Percentiles rank a stretch among this genome's conserved stretches.
Conservation (phyloP, 148 eudicot genomes). For the Silene conica region DNA sequence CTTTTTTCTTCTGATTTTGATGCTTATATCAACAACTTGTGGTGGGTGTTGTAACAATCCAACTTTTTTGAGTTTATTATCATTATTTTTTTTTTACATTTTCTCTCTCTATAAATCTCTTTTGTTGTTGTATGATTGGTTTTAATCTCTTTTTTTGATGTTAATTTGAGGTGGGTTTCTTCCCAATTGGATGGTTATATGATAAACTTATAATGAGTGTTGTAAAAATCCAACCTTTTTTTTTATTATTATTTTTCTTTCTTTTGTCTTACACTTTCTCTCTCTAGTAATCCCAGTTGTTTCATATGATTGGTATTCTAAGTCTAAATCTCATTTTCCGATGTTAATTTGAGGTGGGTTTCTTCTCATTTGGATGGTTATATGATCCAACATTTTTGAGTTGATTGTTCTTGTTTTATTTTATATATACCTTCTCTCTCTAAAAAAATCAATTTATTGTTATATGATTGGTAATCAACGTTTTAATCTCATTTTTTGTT, state of each 20-base stretch:
- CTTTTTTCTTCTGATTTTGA: neutral
- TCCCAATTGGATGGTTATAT: slow-evolving; percentile 1
- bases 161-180: neutral
- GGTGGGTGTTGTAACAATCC: slow-evolving; percentile 11
- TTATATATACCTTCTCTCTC: neutral
- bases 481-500: neutral
- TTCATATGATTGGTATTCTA: neutral
- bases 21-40: neutral
- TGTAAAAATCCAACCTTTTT: slow-evolving; percentile 11
- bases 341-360: neutral
- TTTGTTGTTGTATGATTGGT: neutral
- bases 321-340: neutral
- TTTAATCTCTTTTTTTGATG: neutral
- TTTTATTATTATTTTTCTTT: neutral
- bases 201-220: slow-evolving; percentile 6
- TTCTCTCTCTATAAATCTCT: slow-evolving; percentile 4
- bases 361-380: neutral
- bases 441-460: slow-evolving; percentile 12
- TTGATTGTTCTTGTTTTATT: slow-evolving; percentile 2
- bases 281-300: neutral
- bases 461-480: neutral
- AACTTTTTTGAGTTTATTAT: too few species aligned
- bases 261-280: neutral
- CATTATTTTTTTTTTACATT: neutral
- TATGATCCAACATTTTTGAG: neutral